Evolutionary conservation across 2,329 filamentous ascomycete species (phyloP), one percentile per base, ranked within the genome.

Genomic region (Fusarium algeriense): DNA sequence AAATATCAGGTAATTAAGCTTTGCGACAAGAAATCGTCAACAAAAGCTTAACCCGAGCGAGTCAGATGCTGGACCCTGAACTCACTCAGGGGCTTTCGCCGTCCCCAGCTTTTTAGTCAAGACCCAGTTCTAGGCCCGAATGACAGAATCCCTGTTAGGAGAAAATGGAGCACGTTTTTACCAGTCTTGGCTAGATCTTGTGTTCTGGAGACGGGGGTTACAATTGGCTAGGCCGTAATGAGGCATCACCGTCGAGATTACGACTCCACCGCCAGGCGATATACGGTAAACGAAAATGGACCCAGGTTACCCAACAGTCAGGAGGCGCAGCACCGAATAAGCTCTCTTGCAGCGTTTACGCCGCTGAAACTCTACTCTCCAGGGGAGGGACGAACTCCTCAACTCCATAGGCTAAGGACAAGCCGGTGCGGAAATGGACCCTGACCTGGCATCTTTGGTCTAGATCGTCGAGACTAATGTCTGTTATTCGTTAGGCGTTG

Each of bases 261-360:
- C 57, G 50, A 15, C 49, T 50, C 65, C 64, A 69, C 57, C 17
- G 7, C 15, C 15, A 50, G 23, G 32, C 64, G 50, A 58, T 64
- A 55, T 68, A 69, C 64, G 64, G 66, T 69, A 69, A 69, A 69
- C 66, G 66, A 69, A 69, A 69, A 67, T 61, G 64, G 62, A 46
- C 32, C 62, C 30, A 30, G 30, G 8, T 37, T 45, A 26, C 32
- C 37, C 37, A 26, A 30, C 23, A 48, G 30, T 26, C 23, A 52
- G 23, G 17, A 20, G 49, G 49, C 19, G 46, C 46, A 35, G 46
- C 30, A 5, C n/a, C 23, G 23, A 23, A 23, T 23, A 23, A 23
- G 30, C 30, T 30, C 30, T 8, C 30, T 8, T 30, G 30, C 30
- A 30, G 30, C 30, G 30, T 30, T 30, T 30, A 30, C 30, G 30